A percentile compares a stretch with the other conserved stretches of the same genome.
These are phyloP conservation scores for Stephanodiscus triporus DNA, from an alignment of 108 stramenopile species.

Conservation along the genomic window DNA sequence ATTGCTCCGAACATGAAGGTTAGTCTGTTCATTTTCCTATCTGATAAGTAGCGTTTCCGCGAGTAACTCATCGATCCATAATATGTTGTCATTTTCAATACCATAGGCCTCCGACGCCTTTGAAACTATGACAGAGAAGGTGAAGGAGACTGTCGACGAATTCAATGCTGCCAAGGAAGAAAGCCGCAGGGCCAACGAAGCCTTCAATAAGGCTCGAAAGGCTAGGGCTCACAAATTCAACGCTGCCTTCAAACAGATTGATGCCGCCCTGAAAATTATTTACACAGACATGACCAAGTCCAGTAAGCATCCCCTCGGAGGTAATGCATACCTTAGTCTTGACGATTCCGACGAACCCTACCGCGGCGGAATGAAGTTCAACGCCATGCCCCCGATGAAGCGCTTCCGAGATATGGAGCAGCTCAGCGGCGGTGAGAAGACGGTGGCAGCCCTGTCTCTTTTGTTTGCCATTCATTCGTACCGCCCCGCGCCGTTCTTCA, in stretches of 20 bases:
- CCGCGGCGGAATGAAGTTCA: conserved; percentile 97
- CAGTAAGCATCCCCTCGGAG: conserved; percentile 91
- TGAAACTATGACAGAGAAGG: conserved; percentile 67
- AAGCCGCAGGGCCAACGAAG: conserved; percentile 71
- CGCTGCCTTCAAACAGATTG: conserved; percentile 88
- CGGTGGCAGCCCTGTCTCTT: conserved; percentile 97
- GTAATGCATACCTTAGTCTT: conserved; percentile 91
- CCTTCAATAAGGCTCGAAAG: conserved; percentile 79
- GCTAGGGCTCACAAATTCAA: conserved; percentile 83
- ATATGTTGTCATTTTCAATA: background rate
- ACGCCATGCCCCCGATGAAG: conserved; percentile 99
- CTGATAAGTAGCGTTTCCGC: background rate
- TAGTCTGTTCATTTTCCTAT: conserved; percentile 7
- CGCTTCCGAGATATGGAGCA: conserved; percentile 99
- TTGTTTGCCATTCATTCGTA: conserved; percentile 98
- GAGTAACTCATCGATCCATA: background rate
- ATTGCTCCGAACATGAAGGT: conserved; percentile 98
- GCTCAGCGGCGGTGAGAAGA: conserved; percentile 99
- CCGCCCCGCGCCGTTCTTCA: conserved; percentile 96
- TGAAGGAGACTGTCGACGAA: conserved; percentile 78
- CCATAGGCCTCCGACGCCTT: conserved; percentile 84
- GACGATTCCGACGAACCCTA: conserved; percentile 96
- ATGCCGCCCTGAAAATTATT: conserved; percentile 87
- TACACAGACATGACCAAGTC: conserved; percentile 96
- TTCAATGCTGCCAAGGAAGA: conserved; percentile 80